These are phyloP conservation scores for Hanseniaspora lindneri DNA, from an alignment of 805 yeast species.

Conservation along the genomic window DNA sequence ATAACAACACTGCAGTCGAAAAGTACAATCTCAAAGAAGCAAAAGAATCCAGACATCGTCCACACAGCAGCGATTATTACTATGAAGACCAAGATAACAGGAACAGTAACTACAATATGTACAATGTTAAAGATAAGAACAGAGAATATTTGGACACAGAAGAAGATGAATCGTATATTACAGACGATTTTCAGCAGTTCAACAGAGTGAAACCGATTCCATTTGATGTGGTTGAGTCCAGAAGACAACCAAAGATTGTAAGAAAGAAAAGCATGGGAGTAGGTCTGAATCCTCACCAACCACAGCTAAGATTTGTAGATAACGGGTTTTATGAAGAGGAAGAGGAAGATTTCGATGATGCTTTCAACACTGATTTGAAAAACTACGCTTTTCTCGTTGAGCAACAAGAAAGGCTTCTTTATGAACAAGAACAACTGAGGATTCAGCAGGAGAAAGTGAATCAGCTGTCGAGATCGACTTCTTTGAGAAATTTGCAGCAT, in stretches of 20 bases:
- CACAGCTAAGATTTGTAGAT: constrained; percentile 7
- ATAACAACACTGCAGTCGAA: background rate
- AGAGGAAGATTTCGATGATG: constrained; percentile 3
- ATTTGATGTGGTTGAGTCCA: background rate
- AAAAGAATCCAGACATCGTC: too few species aligned
- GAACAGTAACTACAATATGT: background rate
- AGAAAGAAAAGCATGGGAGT: background rate
- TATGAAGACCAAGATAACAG: background rate
- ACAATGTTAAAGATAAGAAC: background rate
- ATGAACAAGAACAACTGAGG: constrained; percentile 5
- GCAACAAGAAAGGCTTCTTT: background rate
- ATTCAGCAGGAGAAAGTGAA: constrained; percentile 9
- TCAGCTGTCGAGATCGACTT: constrained; percentile 8
- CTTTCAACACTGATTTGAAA: background rate
- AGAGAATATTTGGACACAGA: background rate
- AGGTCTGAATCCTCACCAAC: background rate
- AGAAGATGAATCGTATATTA: background rate
- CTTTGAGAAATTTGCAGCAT: constrained; percentile 10
- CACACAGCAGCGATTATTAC: background rate
- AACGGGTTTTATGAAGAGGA: background rate
- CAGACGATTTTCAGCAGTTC: background rate
- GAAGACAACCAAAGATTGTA: background rate
- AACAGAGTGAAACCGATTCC: background rate
- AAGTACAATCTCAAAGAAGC: too few species aligned
- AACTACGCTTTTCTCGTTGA: background rate